Percentiles rank a stretch among this genome's conserved stretches.
phyloP scores from a whole-genome alignment of 148 eudicot genomes.

The Oxyria digyna region DNA sequence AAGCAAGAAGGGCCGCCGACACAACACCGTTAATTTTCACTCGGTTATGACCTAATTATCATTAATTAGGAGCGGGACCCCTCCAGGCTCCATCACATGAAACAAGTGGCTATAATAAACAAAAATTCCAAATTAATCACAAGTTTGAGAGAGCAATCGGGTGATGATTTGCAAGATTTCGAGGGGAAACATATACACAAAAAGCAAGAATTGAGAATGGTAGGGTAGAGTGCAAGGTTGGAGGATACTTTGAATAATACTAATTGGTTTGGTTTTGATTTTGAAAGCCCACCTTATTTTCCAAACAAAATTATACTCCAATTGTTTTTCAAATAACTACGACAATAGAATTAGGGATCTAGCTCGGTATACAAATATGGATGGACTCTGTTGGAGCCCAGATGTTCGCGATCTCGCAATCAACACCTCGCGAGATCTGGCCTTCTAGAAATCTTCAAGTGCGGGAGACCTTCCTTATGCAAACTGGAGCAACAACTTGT shows the following conservation, averaged over 20 bases:
- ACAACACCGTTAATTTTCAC: constrained; percentile 1
- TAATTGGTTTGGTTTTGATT: constrained; percentile 5
- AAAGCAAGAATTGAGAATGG: neutral
- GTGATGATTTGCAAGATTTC: neutral
- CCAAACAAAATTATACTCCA: neutral
- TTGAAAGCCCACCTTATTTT: neutral
- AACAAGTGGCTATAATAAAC: neutral
- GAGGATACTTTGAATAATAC: neutral
- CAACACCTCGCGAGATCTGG: no score
- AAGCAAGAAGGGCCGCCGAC: neutral
- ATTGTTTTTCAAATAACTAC: neutral
- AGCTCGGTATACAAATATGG: no score
- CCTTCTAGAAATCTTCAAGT: no score
- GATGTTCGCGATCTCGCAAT: no score
- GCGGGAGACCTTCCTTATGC: no score
- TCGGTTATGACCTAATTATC: constrained; percentile 1
- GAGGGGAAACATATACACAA: neutral
- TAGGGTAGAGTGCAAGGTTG: constrained; percentile 8
- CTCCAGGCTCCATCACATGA: constrained; percentile 2
- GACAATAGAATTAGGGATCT: neutral
- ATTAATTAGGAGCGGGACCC: constrained; percentile 7
- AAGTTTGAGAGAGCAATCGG: neutral
- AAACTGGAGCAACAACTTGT: no score
- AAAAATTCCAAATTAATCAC: neutral
- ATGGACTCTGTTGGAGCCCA: no score